Evolutionary conservation across 352 stramenopile species (phyloP).

Genomic region (Phytophthora macrochlamydospora): DNA sequence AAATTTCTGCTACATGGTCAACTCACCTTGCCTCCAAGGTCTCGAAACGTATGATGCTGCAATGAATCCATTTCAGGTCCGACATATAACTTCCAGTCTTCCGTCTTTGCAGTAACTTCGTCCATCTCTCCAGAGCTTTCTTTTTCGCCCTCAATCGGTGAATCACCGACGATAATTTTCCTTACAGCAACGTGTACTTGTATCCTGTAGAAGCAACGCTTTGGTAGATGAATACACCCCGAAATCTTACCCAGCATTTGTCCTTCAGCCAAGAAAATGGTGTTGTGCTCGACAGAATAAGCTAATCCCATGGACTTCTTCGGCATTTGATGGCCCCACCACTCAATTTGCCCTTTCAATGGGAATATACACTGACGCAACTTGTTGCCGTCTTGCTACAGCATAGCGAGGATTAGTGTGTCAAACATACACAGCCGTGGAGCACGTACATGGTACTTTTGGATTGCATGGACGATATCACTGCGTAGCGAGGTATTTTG

Average conservation of each 20-base stretch:
- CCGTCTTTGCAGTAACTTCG: constrained; percentile 1
- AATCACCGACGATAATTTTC: neutral
- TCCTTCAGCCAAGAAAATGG: constrained; percentile 26
- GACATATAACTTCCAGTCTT: constrained; percentile 50
- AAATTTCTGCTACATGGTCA: constrained; percentile 13
- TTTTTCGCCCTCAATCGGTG: neutral
- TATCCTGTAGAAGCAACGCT: constrained; percentile 55
- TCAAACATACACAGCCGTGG: neutral
- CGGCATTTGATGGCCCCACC: constrained; percentile 55
- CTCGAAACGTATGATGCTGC: constrained; percentile 47
- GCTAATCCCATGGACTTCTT: constrained; percentile 46
- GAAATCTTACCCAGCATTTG: constrained; percentile 28
- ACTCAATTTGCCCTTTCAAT: constrained; percentile 62
- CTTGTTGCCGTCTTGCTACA: constrained; percentile 55
- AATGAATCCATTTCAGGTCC: constrained; percentile 66
- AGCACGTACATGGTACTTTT: constrained; percentile 47
- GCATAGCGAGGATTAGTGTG: neutral
- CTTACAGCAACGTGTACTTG: constrained; percentile 28
- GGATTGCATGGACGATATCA: constrained; percentile 48
- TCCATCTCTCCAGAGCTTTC: neutral
- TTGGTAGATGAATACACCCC: constrained; percentile 56
- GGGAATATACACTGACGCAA: constrained; percentile 64
- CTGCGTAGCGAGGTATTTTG: constrained; percentile 44
- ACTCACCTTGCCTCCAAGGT: constrained; percentile 40
- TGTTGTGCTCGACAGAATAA: constrained; percentile 19